Percentiles rank a stretch among this genome's conserved stretches.
Conservation (phyloP, 164 flowering plant species). For the Tetrastigma voinierianum region DNA sequence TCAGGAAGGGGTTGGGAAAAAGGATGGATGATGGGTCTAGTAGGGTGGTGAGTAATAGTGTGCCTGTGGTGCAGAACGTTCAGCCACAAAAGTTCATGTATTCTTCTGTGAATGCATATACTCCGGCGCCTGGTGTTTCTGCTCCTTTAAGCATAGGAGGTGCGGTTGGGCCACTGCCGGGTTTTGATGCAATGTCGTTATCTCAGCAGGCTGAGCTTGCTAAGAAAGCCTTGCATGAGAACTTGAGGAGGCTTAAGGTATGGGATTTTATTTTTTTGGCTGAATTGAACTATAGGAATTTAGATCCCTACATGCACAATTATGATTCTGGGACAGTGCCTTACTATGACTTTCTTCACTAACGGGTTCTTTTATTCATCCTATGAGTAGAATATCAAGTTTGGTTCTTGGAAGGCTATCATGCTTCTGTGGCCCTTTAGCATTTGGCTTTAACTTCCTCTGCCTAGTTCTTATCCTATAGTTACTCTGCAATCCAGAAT, state of each 20-base stretch:
- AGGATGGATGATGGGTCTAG: conserved; percentile 67
- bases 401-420: too few species aligned
- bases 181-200: conserved; percentile 53
- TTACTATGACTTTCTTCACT: too few species aligned
- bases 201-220: conserved; percentile 80
- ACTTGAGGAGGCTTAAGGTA: conserved; percentile 64
- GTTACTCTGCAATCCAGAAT: too few species aligned
- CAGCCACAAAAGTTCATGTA: conserved; percentile 32
- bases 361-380: too few species aligned
- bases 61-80: conserved; percentile 25
- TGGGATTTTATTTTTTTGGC: background rate
- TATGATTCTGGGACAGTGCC: too few species aligned
- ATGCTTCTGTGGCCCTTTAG: too few species aligned
- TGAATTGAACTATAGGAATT: background rate
- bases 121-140: conserved; percentile 10
- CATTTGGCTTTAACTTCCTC: too few species aligned
- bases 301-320: background rate
- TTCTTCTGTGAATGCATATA: conserved; percentile 25
- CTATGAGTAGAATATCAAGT: too few species aligned
- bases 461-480: too few species aligned
- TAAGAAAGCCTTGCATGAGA: conserved; percentile 60
- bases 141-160: conserved; percentile 44
- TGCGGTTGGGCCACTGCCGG: conserved; percentile 38
- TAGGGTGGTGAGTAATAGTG: conserved; percentile 31
- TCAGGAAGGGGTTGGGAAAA: conserved; percentile 86